phyloP scores from a whole-genome alignment of 768 basidiomycete species.

The Pulveroboletus sp. region DNA sequence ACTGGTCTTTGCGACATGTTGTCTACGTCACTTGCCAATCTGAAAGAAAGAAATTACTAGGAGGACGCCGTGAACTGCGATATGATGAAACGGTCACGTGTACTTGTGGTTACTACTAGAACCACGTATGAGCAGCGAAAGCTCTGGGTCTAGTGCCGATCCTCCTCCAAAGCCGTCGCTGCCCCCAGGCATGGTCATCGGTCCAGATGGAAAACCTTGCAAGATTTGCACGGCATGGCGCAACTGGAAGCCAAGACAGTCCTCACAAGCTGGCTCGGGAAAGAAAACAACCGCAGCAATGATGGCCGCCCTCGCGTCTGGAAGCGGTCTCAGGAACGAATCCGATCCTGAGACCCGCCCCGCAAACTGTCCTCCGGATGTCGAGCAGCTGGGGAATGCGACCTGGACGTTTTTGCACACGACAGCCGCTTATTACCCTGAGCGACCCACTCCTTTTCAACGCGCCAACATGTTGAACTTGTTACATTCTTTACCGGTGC shows the following conservation, averaged over 20 bases:
- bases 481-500: slow-evolving; percentile 68
- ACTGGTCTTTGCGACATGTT: slow-evolving; percentile 30
- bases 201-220: slow-evolving; percentile 93
- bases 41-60: background rate
- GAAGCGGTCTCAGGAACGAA: slow-evolving; percentile 26
- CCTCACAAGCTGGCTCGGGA: slow-evolving; percentile 26
- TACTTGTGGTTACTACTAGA: background rate
- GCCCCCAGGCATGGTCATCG: slow-evolving; percentile 84
- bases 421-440: slow-evolving; percentile 93
- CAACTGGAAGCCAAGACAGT: slow-evolving; percentile 52
- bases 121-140: slow-evolving; percentile 10
- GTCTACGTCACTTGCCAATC: background rate
- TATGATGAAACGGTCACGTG: slow-evolving; percentile 20
- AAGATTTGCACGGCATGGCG: slow-evolving; percentile 86
- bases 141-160: slow-evolving; percentile 3
- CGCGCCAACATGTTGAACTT: slow-evolving; percentile 83
- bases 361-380: slow-evolving; percentile 84
- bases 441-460: slow-evolving; percentile 70
- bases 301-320: slow-evolving; percentile 34
- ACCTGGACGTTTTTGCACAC: slow-evolving; percentile 98
- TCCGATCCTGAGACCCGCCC: slow-evolving; percentile 41
- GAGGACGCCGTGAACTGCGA: background rate
- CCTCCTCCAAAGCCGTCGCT: slow-evolving; percentile 29
- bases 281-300: slow-evolving; percentile 32
- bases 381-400: slow-evolving; percentile 83